Evolutionary conservation across 2,329 filamentous ascomycete species (phyloP).

Genomic region (Chaetomiaceae sp.): DNA sequence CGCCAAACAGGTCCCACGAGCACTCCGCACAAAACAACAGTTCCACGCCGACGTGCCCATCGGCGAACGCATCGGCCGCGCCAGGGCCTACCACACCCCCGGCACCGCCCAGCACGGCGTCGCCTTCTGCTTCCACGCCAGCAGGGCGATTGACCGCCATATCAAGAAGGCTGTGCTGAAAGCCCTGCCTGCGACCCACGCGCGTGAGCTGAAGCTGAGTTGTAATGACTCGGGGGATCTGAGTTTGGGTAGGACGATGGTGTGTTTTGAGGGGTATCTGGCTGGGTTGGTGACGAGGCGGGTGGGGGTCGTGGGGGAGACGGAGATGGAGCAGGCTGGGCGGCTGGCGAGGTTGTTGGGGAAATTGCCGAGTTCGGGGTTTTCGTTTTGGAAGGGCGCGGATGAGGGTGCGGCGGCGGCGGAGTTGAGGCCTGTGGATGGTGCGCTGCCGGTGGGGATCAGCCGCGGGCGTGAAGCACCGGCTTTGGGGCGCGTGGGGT

Average conservation of each 20-base stretch:
- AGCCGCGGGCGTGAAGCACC: no score
- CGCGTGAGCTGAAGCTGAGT: not conserved
- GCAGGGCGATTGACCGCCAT: conserved; percentile 10
- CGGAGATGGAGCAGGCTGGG: not conserved
- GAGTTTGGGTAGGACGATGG: not conserved
- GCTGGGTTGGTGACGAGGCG: not conserved
- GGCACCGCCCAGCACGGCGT: conserved; percentile 2
- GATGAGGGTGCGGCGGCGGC: not conserved
- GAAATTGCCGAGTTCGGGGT: not conserved
- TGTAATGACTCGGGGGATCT: conserved; percentile 3
- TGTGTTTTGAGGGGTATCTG: conserved; percentile 4
- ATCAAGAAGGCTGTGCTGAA: conserved; percentile 22
- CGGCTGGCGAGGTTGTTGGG: conserved; percentile 2
- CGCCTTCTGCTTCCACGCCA: conserved; percentile 7
- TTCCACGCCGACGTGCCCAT: not conserved
- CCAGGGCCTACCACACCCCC: not conserved
- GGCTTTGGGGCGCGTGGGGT: no score
- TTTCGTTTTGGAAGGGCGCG: not conserved
- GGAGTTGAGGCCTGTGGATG: not conserved
- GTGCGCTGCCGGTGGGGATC: no score
- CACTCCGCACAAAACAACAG: not conserved
- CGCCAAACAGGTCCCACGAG: not conserved
- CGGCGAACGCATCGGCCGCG: not conserved
- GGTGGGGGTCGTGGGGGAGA: not conserved
- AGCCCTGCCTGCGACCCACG: conserved; percentile 3